Base-by-base conservation (phyloP, 2,329 filamentous ascomycete species). In the Cordyceps cicadae region DNA sequence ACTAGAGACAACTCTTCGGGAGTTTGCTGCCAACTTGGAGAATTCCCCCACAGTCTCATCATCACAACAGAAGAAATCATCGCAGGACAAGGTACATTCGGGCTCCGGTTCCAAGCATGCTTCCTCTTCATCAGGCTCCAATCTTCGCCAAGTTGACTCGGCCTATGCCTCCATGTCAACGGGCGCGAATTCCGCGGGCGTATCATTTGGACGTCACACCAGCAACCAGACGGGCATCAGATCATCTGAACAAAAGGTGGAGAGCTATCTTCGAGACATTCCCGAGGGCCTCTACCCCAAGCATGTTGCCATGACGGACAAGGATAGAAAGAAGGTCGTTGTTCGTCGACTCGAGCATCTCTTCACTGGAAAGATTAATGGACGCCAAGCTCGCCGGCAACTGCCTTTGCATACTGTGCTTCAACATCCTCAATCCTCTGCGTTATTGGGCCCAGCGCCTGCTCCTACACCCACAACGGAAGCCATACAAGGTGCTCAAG, bases 321-420 rank as follows among this genome's bases (percentile, higher is more conserved):
- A 84, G 64, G 82, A 88, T 6, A 90, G 85, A 75, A 91, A 90
- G 76, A 90, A 87, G 69, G 69, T 92, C 21, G 87, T 93, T 0
- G 90, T 93, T 2, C 81, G 84, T 59, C 82, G 89, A 2, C 72
- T 95, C 6, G 90, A 95, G 68, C 88, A 92, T 64, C 79, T 95
- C 1, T 95, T 94, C 63, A 91, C 89, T 0, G 90, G 90, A 3
- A 89, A 87, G 68, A 77, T 80, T 19, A 72, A 71, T 4, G 75
- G 75, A 5, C 72, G 76, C 68, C 69, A 77, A 73, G 52, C 65
- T 39, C 67, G 63, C 43, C 69, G 64, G 50, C 72, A 65, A 60
- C 67, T 63, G 14, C 41, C 60, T 3, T 54, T 62, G 17, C 64
- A 55, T 17, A 46, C 67, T 17, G 65, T 64, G 0, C 54, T 61